Base-by-base conservation (phyloP, 2,329 filamentous ascomycete genomes). In the Aspergillus terreus region DNA sequence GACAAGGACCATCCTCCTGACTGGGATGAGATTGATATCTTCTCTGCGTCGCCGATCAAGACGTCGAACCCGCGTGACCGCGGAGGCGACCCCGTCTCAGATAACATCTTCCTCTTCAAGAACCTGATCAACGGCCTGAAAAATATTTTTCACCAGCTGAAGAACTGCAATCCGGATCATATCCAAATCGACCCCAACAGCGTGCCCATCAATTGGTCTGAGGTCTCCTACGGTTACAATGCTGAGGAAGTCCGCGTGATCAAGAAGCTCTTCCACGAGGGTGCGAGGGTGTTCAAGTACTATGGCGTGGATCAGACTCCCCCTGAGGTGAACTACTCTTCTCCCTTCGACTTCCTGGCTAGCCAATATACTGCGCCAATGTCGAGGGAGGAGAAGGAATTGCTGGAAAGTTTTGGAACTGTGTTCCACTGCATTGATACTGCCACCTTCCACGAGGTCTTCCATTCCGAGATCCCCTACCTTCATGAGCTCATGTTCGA, bases 371-470 rank as follows among this genome's bases (percentile, higher is more conserved):
- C 96, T 82, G 85, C 94, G 40, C 92, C 91, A 0, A 95, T 90
- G 68, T 88, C 85, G 55, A 95, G 95, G 63, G 95, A 99, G 67
- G 95, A 99, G 71, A 99, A 99, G 69, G 94, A 99, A 49, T 80
- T 99, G 7, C 79, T 99, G 6, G 95, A 99, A 76, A 95, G 90
- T 2, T 99, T 99, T 69, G 94, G 92, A 2, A 97, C 94, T 0
- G 92, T 99, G 25, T 99, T 99, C 67, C 94, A 99, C 68, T 95
- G 92, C 71, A 94, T 99, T 58, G 94, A 99, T 66, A 94, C 94
- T 2, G 94, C 95, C 10, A 96, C 92, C 0, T 99, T 99, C 68
- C 92, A 99, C 64, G 94, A 99, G 74, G 91, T 99, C 38, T 99
- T 99, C 70, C 90, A 96, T 67, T 90, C 92, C 54, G 94, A 97